phyloP scores from a whole-genome alignment of 805 yeast genomes.

The Pichia kluyveri region DNA sequence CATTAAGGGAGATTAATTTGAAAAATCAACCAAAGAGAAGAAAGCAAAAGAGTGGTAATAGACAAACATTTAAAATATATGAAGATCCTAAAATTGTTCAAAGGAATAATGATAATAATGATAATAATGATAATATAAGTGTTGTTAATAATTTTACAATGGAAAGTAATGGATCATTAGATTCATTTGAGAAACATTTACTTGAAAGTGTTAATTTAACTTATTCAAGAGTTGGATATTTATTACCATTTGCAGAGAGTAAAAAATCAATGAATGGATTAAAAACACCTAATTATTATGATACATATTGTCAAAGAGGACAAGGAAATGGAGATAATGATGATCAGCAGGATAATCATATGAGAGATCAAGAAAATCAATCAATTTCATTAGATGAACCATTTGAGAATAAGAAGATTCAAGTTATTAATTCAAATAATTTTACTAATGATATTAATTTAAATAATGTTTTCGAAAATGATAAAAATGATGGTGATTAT shows the following conservation, averaged over 20 bases:
- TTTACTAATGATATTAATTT: too few species aligned
- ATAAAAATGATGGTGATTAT: not conserved
- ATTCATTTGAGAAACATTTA: not conserved
- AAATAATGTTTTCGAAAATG: not conserved
- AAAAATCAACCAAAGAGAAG: not conserved
- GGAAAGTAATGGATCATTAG: not conserved
- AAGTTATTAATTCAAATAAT: too few species aligned
- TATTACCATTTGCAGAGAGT: not conserved
- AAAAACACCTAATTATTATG: not conserved
- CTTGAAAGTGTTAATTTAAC: not conserved
- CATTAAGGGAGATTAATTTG: not conserved
- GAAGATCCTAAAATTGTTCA: constrained; percentile 15
- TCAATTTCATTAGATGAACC: too few species aligned
- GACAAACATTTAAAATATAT: constrained; percentile 9
- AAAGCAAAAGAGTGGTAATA: not conserved
- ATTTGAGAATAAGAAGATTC: too few species aligned
- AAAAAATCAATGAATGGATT: not conserved
- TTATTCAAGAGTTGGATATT: not conserved
- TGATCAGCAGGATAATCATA: not conserved
- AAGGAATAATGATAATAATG: constrained; percentile 6
- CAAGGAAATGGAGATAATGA: too few species aligned
- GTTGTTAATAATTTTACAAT: not conserved
- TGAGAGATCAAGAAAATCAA: not conserved
- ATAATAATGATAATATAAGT: not conserved
- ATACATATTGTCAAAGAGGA: not conserved